These are phyloP conservation scores for Xanthoconium separans DNA, from an alignment of 1,284 basidiomycete species.

Conservation along the genomic window DNA sequence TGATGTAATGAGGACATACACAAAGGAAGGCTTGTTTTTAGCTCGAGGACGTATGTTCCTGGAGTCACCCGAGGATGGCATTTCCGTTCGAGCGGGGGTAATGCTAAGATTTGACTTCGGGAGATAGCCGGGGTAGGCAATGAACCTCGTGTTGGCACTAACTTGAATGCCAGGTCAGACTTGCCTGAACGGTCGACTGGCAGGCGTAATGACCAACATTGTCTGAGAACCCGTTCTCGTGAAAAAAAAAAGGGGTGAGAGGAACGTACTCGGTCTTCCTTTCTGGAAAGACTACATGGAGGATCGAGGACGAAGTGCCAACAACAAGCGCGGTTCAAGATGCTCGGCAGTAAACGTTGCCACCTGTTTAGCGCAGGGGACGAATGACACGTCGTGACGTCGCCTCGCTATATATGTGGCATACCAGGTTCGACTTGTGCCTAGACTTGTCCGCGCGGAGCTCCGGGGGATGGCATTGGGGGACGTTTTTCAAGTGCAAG, in stretches of 20 bases:
- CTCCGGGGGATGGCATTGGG: not conserved
- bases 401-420: too few species aligned
- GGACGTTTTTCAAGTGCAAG: too few species aligned
- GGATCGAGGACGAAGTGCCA: too few species aligned
- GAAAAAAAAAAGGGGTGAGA: not conserved
- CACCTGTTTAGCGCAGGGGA: too few species aligned
- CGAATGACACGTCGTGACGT: too few species aligned
- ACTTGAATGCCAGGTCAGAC: not conserved
- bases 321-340: too few species aligned
- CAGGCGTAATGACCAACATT: not conserved
- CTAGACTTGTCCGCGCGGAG: too few species aligned
- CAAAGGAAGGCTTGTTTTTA: not conserved
- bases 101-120: not conserved
- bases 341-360: too few species aligned
- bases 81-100: conserved; percentile 1
- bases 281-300: not conserved
- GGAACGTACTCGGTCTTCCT: not conserved
- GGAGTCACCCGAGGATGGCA: not conserved
- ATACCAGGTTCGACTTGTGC: too few species aligned
- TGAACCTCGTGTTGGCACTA: not conserved
- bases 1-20: not conserved
- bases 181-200: not conserved
- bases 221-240: not conserved
- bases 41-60: not conserved
- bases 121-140: not conserved